Percentiles rank a stretch among this genome's conserved stretches.
phyloP scores from a whole-genome alignment of 305 asterid genomes.

The Rubia balearica region DNA sequence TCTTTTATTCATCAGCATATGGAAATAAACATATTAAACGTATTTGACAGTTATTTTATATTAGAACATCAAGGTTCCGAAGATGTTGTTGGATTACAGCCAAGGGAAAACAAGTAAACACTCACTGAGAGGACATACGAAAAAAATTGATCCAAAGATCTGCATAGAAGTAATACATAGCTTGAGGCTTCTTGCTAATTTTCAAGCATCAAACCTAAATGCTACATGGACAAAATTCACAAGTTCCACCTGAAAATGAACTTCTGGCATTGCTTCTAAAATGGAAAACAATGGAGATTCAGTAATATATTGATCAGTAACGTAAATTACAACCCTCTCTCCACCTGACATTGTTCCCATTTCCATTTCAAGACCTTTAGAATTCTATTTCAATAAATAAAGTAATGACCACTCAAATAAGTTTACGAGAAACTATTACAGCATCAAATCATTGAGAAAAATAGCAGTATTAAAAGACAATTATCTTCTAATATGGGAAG shows the following conservation, averaged over 20 bases:
- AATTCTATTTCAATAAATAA: conserved; percentile 43
- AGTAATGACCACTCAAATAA: conserved; percentile 10
- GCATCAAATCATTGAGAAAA: not conserved
- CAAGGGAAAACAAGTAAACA: not conserved
- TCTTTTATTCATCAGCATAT: too few species aligned
- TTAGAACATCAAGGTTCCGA: too few species aligned
- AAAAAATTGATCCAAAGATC: too few species aligned
- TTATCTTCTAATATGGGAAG: not conserved
- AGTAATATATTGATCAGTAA: conserved; percentile 48
- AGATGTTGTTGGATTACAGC: too few species aligned
- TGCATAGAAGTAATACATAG: not conserved
- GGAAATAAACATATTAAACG: too few species aligned
- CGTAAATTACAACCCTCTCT: conserved; percentile 78
- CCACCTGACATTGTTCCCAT: conserved; percentile 82
- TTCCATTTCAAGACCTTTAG: conserved; percentile 96
- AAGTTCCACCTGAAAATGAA: conserved; percentile 87
- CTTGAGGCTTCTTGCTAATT: not conserved
- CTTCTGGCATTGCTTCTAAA: conserved; percentile 55
- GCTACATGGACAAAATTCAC: conserved; percentile 81
- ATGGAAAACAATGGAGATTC: conserved; percentile 51
- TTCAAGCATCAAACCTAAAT: not conserved
- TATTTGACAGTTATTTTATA: too few species aligned
- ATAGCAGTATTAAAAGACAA: too few species aligned
- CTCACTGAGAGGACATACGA: too few species aligned
- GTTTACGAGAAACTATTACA: not conserved